Evolutionary conservation across 208 protist species (phyloP).

Genomic region (Acanthamoeba royreba): DNA sequence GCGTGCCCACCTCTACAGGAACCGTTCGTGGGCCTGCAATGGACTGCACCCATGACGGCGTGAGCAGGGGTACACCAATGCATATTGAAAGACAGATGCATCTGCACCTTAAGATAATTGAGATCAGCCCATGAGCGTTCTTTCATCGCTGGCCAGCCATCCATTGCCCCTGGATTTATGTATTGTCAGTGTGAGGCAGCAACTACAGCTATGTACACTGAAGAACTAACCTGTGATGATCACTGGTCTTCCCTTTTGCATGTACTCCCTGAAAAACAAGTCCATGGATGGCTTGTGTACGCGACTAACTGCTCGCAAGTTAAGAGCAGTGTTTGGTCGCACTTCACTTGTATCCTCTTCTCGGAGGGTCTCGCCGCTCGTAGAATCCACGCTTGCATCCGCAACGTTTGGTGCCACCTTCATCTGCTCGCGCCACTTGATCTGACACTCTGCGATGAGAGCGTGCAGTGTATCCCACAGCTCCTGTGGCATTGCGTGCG

Average conservation of each 20-base stretch:
- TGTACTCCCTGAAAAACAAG: background rate
- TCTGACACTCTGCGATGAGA: background rate
- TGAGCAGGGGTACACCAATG: no score
- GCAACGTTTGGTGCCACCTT: no score
- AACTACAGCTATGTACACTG: background rate
- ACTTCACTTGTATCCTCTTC: no score
- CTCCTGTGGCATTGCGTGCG: background rate
- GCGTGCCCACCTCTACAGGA: constrained; percentile 3
- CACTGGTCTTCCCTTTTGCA: background rate
- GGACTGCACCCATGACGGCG: background rate
- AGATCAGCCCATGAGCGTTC: background rate
- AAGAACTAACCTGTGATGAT: background rate
- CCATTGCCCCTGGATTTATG: background rate
- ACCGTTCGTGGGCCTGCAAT: background rate
- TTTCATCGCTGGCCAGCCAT: constrained; percentile 28
- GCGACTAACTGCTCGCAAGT: background rate
- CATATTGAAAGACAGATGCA: no score
- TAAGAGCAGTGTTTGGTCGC: no score
- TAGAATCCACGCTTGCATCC: no score
- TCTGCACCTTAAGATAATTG: constrained; percentile 25
- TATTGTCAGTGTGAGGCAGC: no score
- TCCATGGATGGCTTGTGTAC: background rate
- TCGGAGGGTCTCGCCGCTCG: background rate
- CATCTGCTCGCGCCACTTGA: background rate
- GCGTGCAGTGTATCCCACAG: background rate